Percentiles rank a stretch among this genome's conserved stretches.
Evolutionary conservation across 73 alveolate genomes (phyloP).

Genomic region (Uronychia binucleata): DNA sequence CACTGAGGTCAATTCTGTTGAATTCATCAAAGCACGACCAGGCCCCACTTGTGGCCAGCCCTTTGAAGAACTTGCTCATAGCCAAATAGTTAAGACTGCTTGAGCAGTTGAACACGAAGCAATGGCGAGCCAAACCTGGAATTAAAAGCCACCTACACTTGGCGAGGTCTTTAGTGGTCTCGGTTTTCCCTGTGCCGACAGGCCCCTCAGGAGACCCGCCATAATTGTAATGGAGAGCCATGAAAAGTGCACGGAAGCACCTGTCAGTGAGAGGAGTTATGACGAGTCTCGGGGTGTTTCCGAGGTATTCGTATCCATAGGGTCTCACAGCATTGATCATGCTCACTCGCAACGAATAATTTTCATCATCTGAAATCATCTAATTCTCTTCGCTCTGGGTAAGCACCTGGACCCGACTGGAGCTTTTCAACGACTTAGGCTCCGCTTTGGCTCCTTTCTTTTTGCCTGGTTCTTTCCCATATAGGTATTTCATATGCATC

Average conservation of each 20-base stretch:
- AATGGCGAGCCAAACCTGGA: constrained; percentile 76
- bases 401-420: no score
- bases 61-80: constrained; percentile 89
- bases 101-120: constrained; percentile 88
- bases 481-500: constrained; percentile 74
- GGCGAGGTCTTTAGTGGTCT: constrained; percentile 81
- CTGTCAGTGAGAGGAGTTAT: constrained; percentile 90
- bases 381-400: no score
- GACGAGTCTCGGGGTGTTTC: constrained; percentile 91
- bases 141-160: no score
- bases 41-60: constrained; percentile 91
- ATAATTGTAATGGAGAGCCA: constrained; percentile 78
- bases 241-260: constrained; percentile 84
- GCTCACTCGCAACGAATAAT: constrained; percentile 31
- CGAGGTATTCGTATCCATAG: constrained; percentile 97
- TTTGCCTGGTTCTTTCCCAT: constrained; percentile 18
- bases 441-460: neutral
- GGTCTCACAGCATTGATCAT: constrained; percentile 76
- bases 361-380: no score
- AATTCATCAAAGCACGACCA: constrained; percentile 71
- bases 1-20: constrained; percentile 88
- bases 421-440: neutral
- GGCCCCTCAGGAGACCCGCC: constrained; percentile 97
- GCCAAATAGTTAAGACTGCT: constrained; percentile 76
- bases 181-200: constrained; percentile 88